These are phyloP conservation scores for Rhizopus microsporus DNA, from an alignment of 371 early-diverging fungal genomes.

Conservation along the genomic window DNA sequence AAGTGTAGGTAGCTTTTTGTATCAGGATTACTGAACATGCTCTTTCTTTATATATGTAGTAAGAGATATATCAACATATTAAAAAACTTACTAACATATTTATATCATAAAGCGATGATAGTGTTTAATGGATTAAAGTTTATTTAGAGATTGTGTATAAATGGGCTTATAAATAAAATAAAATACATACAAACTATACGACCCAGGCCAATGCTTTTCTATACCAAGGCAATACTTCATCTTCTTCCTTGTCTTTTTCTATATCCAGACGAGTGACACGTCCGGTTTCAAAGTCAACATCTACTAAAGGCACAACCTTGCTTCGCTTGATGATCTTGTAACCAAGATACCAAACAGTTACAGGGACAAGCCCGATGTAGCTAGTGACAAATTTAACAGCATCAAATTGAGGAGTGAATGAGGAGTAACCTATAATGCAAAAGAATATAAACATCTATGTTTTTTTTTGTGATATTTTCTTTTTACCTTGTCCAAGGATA, in stretches of 20 bases:
- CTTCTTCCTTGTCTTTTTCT: slow-evolving; percentile 33
- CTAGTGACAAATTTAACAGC: slow-evolving; percentile 26
- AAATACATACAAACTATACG: slow-evolving; percentile 10
- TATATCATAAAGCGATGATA: slow-evolving; percentile 26
- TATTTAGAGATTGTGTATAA: neutral
- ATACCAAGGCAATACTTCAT: slow-evolving; percentile 24
- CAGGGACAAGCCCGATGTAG: slow-evolving; percentile 49
- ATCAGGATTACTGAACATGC: neutral
- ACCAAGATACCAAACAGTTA: slow-evolving; percentile 43
- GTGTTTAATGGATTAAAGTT: slow-evolving; percentile 16
- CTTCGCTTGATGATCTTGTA: slow-evolving; percentile 53
- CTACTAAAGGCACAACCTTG: slow-evolving; percentile 57
- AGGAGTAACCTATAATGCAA: slow-evolving; percentile 22
- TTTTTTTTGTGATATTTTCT: neutral
- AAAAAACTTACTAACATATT: neutral
- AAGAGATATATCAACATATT: slow-evolving; percentile 8
- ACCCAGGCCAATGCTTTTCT: slow-evolving; percentile 23
- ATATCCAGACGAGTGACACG: slow-evolving; percentile 35
- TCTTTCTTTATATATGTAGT: slow-evolving; percentile 13
- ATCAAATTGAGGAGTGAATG: slow-evolving; percentile 34
- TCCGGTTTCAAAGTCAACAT: slow-evolving; percentile 39
- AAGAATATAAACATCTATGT: neutral
- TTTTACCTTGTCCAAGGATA: slow-evolving; percentile 58
- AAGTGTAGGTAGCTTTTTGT: neutral
- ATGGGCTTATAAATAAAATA: slow-evolving; percentile 6